Base-by-base conservation (phyloP, 352 stramenopile species). In the Thalassiosira exigua region DNA sequence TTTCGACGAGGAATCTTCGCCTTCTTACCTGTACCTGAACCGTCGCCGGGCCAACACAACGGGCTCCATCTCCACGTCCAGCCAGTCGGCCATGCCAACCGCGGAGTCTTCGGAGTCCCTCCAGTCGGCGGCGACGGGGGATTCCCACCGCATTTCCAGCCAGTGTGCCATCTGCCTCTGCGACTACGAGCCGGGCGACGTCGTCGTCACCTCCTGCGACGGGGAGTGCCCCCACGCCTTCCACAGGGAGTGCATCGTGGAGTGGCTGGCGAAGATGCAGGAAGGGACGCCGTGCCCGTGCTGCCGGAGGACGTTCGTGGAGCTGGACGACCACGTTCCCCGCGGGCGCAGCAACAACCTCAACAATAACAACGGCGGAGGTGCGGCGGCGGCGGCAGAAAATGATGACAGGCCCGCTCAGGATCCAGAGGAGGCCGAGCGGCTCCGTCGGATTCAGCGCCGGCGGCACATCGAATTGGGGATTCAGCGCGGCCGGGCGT, bases 91-190 rank as follows among this genome's bases (percentile, higher is more conserved):
- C 26, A n/a, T 21, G 17, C 39, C 24, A 17, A 62, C 24, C 3
- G 1, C 17, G 14, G 33, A 42, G 4, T 48, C 39, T 48, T 11
- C 39, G 29, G 33, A 54, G 33, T 22, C 53, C 2, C 53, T 62
- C 11, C 24, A 7, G 29, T 42, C 53, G 7, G 24, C 3, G 33
- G 24, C 24, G 26, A 21, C 33, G 53, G 27, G 22, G n/a, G 53
- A 62, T 59, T 39, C 46, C 36, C 44, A 71, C 24, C 21, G 7
- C 9, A 64, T 88, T 33, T 74, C 61, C 14, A 88, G n/a, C n/a
- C n/a, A n/a, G n/a, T 93, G 87, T 69, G 65, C 81, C n/a, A 90
- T 93, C 68, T 93, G 87, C 58, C 75, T 93, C 1, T 59, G 78
- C 26, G 33, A 81, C 14, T 93, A 91, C 67, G 14, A 69, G 33